phyloP scores from a whole-genome alignment of 164 flowering plant species.

The Umbellularia californica region DNA sequence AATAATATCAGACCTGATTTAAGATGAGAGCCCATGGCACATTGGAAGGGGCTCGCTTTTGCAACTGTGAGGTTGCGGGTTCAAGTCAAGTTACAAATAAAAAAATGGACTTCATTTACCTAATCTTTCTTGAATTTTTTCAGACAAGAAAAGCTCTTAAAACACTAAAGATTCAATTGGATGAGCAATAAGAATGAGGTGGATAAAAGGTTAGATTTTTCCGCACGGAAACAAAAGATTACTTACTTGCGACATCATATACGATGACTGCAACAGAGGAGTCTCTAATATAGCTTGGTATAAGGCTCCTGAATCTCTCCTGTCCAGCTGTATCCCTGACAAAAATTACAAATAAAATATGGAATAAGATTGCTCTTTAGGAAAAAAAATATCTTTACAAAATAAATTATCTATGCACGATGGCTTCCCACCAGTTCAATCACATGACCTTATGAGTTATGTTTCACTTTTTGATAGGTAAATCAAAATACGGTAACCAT shows the following conservation, averaged over 20 bases:
- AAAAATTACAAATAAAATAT: background rate
- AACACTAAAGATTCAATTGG: background rate
- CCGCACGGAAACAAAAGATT: background rate
- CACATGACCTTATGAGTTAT: too few relatives aligned
- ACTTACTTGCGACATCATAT: slow-evolving; percentile 89
- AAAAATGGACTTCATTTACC: background rate
- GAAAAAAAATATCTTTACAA: background rate
- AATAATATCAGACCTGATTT: too few relatives aligned
- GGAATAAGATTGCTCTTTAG: background rate
- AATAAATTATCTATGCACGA: background rate
- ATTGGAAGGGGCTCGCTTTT: too few relatives aligned
- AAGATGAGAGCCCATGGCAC: too few relatives aligned
- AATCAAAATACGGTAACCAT: too few relatives aligned
- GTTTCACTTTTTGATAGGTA: background rate
- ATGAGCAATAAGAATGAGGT: too few relatives aligned
- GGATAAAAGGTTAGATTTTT: background rate
- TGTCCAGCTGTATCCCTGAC: slow-evolving; percentile 95
- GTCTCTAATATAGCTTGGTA: slow-evolving; percentile 93
- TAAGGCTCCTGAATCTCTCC: slow-evolving; percentile 89
- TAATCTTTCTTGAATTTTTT: background rate
- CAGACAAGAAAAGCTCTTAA: background rate
- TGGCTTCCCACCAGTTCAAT: too few relatives aligned
- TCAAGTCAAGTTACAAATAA: too few relatives aligned
- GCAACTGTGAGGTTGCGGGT: too few relatives aligned
- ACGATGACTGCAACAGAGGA: slow-evolving; percentile 90